phyloP scores from a whole-genome alignment of 2,329 filamentous ascomycete genomes.

The Penicillium sp. region DNA sequence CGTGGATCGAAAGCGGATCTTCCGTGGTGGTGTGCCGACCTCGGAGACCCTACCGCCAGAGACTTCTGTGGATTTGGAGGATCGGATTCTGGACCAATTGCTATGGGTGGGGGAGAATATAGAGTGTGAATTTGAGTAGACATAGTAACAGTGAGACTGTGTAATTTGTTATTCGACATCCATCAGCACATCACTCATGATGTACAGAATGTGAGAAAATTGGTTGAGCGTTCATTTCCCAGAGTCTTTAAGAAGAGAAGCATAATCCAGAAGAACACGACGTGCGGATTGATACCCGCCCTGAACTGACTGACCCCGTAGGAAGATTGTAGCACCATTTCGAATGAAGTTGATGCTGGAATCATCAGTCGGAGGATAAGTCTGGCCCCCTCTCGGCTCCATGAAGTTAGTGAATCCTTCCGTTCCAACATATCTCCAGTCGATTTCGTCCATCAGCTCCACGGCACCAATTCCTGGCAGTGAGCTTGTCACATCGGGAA shows the following conservation, averaged over 20 bases:
- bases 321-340: slow-evolving; percentile 50
- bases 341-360: slow-evolving; percentile 48
- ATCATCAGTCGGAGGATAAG: slow-evolving; percentile 32
- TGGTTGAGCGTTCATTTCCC: slow-evolving; percentile 54
- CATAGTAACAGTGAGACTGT: not conserved
- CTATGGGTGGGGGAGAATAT: not conserved
- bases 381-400: slow-evolving; percentile 32
- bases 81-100: not conserved
- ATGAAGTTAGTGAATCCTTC: slow-evolving; percentile 48
- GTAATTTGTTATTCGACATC: slow-evolving; percentile 33
- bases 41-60: not conserved
- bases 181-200: slow-evolving; percentile 54
- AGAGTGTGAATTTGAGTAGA: not conserved
- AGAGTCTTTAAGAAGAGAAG: slow-evolving; percentile 54
- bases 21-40: not conserved
- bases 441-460: slow-evolving; percentile 52
- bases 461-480: slow-evolving; percentile 35
- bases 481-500: slow-evolving; percentile 29
- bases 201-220: slow-evolving; percentile 54
- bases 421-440: slow-evolving; percentile 51
- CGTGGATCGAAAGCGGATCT: not conserved
- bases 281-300: slow-evolving; percentile 55
- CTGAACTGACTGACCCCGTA: slow-evolving; percentile 51
- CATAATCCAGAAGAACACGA: slow-evolving; percentile 54
- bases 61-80: not conserved